phyloP scores from a whole-genome alignment of 441 rosid genomes.

The Theobroma grandiflorum region DNA sequence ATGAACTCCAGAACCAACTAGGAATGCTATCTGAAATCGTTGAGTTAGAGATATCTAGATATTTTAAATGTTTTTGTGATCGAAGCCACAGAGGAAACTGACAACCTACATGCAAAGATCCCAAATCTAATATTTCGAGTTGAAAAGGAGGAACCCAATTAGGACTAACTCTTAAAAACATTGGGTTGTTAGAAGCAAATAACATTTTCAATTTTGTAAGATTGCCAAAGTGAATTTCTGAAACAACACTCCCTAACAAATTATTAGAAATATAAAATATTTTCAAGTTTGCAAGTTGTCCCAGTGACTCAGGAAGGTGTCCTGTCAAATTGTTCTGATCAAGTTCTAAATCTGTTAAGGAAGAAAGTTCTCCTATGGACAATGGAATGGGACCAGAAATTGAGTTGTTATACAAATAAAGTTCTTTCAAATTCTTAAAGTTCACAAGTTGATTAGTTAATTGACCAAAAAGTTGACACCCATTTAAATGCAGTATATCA shows the following conservation, averaged over 20 bases:
- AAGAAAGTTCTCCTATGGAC: slow-evolving; percentile 39
- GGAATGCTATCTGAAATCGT: slow-evolving; percentile 22
- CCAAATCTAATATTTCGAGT: neutral
- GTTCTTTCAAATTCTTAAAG: slow-evolving; percentile 22
- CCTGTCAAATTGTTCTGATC: slow-evolving; percentile 27
- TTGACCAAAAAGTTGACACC: slow-evolving; percentile 8
- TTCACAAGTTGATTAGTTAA: slow-evolving; percentile 2
- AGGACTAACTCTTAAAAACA: slow-evolving; percentile 7
- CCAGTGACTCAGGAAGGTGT: neutral
- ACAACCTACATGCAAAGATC: neutral
- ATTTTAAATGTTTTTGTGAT: neutral
- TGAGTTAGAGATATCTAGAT: slow-evolving; percentile 22
- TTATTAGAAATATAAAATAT: slow-evolving; percentile 4
- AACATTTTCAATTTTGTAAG: slow-evolving; percentile 9
- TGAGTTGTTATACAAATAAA: slow-evolving; percentile 21
- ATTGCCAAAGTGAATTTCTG: slow-evolving; percentile 28
- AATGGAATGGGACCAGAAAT: slow-evolving; percentile 41
- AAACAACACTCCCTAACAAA: slow-evolving; percentile 24
- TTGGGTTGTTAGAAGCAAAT: neutral
- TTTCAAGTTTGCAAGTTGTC: neutral
- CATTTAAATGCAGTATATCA: neutral
- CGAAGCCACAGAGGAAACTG: slow-evolving; percentile 24
- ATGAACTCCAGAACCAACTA: slow-evolving; percentile 8
- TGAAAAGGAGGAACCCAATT: slow-evolving; percentile 26
- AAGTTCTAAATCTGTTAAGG: slow-evolving; percentile 41